Base-by-base conservation (phyloP, 345 rosid genomes). In the Corymbia maculata region DNA sequence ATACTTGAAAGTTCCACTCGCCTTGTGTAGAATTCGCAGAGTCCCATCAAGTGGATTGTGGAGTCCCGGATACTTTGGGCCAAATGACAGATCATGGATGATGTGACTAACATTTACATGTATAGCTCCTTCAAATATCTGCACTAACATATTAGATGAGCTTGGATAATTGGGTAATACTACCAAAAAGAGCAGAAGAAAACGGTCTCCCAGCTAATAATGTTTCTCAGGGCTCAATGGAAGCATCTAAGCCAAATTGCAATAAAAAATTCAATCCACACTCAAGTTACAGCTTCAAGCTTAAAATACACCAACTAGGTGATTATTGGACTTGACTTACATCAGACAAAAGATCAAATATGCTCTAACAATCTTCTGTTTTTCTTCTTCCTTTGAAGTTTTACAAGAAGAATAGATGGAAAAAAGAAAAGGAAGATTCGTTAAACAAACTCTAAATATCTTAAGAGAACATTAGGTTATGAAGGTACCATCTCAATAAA, bases 11-110 rank as follows among this genome's bases (percentile, higher is more conserved):
- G 95, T 94, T 92, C 99, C 99, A 90, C 98, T 98, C 75, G 96
- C 87, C 22, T 92, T 94, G 85, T 90, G 98, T 89, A 97, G 93
- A 88, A 94, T 91, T 87, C 99, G 93, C 42, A 16, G 88, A 6
- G 98, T 98, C 85, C 90, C 99, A 90, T 98, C 99, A 86, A 98
- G 96, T 52, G 99, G 99, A 89, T 98, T 98, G 94, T 96, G 99
- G 90, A 96, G 87, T 88, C 99, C 99, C 5, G 98, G 99, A 91
- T 96, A 98, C 87, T 97, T 93, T 10, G 99, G 99, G 86, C 99
- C 99, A 91, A 98, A 98, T 86, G 99, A 94, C 89, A 98, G 89
- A 91, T 96, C 97, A 88, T 98, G 96, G 89, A 98, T 96, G 66
- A 90, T 51, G 92, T 98, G 99, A 90, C 99, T 98, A 52, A 98